A percentile compares a stretch with the other conserved stretches of the same genome.
These are phyloP conservation scores for Colletotrichum kahawae DNA, from an alignment of 2,329 filamentous ascomycete genomes.

Conservation along the genomic window DNA sequence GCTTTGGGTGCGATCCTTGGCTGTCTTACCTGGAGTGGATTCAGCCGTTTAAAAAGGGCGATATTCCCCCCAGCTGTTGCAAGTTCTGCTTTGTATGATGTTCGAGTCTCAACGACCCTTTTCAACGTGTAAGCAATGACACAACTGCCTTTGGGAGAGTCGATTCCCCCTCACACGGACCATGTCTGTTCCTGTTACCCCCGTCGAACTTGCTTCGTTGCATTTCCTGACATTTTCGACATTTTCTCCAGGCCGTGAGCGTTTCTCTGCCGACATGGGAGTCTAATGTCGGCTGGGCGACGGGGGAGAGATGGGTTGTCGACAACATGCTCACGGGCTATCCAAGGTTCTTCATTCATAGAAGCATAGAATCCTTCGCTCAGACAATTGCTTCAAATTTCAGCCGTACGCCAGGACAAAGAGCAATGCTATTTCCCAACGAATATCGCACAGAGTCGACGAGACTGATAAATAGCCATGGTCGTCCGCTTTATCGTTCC, in stretches of 20 bases:
- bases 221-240: not conserved
- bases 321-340: conserved; percentile 88
- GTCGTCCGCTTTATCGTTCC: not conserved
- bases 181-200: conserved; percentile 62
- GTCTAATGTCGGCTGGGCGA: conserved; percentile 90
- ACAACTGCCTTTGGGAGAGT: conserved; percentile 64
- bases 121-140: conserved; percentile 40
- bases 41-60: not conserved
- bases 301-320: conserved; percentile 86
- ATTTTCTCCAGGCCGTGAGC: conserved; percentile 76
- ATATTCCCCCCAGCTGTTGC: not conserved
- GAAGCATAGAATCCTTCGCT: conserved; percentile 76
- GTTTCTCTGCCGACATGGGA: conserved; percentile 94
- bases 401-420: conserved; percentile 60
- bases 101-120: not conserved
- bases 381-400: conserved; percentile 69
- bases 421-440: conserved; percentile 85
- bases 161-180: conserved; percentile 77
- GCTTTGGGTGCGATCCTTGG: not conserved
- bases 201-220: not conserved
- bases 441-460: conserved; percentile 30
- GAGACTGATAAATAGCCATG: not conserved
- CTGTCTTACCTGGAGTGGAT: not conserved
- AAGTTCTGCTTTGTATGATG: not conserved
- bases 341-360: conserved; percentile 92